Evolutionary conservation across 257 asterid species (phyloP), one percentile per base, ranked within the genome.

Genomic region (Ocimum tenuiflorum): DNA sequence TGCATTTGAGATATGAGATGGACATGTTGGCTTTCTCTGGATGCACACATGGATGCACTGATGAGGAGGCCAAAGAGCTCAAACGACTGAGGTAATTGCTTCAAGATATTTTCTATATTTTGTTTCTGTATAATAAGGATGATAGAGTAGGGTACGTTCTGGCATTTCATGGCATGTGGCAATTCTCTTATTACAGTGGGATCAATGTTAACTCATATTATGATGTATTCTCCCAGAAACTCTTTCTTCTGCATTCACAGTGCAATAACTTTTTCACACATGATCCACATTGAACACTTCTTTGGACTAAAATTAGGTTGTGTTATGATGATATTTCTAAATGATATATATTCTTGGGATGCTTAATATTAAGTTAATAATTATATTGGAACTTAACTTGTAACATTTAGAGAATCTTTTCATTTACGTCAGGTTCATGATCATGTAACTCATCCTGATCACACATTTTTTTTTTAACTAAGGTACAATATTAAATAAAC

Each of bases 1-100:
- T 91, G 85, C 97, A 91, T 81, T 75, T 91, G 78, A 82, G 96
- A 70, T 91, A 91, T 73, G 97, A 91, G 82, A 91, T 91, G 97
- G 96, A 91, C 74, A 88, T 91, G 97, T 70, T 91, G 83, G 97
- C 96, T 60, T 91, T 91, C 79, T 91, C 97, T 0, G 97, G 97
- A 47, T 91, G 97, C 78, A 91, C 97, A 29, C 97, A 82, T 80
- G 96, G 96, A 72, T 91, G 97, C 89, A 82, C 83, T 11, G 54
- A 46, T 41, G 87, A 77, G 73, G 97, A 91, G 75, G 89, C 95
- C 4, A 91, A 86, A 73, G 91, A 91, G 83, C 96, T 91, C 67
- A 88, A 78, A 80, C 82, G 67, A 70, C 77, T 91, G 64, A 86
- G 97, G 97, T 88, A 78, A 73, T 59, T 73, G 33, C 73, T 60